phyloP scores from a whole-genome alignment of 1,139 yeast genomes.

The Sugiyamaella neomexicana region DNA sequence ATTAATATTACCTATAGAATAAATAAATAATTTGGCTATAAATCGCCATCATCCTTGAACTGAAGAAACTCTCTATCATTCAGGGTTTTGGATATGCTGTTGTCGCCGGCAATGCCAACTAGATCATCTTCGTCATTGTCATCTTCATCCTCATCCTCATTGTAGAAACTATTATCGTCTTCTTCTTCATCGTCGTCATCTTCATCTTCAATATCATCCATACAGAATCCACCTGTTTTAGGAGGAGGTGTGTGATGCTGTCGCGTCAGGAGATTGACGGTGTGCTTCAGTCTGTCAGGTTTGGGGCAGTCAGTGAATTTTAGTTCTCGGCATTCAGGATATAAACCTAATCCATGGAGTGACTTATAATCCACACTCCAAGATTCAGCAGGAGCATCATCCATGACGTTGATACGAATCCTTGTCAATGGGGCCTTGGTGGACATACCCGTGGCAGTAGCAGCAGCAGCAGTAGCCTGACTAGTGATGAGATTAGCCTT shows the following conservation, averaged over 20 bases:
- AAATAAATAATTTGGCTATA: neutral
- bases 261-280: conserved; percentile 7
- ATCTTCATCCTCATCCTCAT: conserved; percentile 17
- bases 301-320: conserved; percentile 21
- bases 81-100: neutral
- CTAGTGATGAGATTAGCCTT: no score
- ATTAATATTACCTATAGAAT: neutral
- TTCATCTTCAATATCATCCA: conserved; percentile 15
- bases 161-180: neutral
- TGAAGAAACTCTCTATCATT: conserved; percentile 3
- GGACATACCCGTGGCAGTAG: no score
- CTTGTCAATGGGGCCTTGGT: no score
- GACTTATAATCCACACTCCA: conserved; percentile 14
- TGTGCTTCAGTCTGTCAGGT: conserved; percentile 14
- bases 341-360: conserved; percentile 9
- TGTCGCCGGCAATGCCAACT: neutral
- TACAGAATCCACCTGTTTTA: neutral
- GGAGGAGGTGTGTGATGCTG: conserved; percentile 19
- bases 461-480: no score
- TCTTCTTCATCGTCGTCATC: conserved; percentile 17
- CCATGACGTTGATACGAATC: no score
- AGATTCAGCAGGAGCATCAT: conserved; percentile 10
- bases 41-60: conserved; percentile 7
- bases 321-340: conserved; percentile 12
- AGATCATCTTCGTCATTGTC: neutral